Conservation (phyloP, 805 yeast species). For the Torulaspora delbrueckii region DNA sequence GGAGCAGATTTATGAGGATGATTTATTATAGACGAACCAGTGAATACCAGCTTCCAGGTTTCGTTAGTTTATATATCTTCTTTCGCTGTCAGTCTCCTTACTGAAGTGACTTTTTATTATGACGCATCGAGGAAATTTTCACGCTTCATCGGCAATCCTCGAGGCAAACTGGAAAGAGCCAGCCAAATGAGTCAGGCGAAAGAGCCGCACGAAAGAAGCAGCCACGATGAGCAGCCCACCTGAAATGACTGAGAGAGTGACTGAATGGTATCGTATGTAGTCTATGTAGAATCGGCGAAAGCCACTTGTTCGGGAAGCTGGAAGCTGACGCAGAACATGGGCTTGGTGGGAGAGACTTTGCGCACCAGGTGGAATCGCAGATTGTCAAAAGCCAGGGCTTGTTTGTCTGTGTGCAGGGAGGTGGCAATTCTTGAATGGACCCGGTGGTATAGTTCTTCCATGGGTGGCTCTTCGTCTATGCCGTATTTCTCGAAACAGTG, state of each 20-base stretch:
- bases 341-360: conserved; percentile 93
- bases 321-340: conserved; percentile 89
- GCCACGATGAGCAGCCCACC: not conserved
- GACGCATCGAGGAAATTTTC: conserved; percentile 9
- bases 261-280: not conserved
- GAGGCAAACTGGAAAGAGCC: not conserved
- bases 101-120: not conserved
- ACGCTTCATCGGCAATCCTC: not conserved
- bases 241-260: not conserved
- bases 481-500: conserved; percentile 90
- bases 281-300: not conserved
- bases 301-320: conserved; percentile 57
- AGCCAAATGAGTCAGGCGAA: conserved; percentile 5
- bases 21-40: not conserved
- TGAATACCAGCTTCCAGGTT: not conserved
- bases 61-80: not conserved
- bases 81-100: not conserved
- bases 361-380: conserved; percentile 78
- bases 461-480: conserved; percentile 67
- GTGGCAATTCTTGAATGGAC: conserved; percentile 51
- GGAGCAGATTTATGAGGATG: not conserved
- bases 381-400: conserved; percentile 43
- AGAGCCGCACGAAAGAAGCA: not conserved
- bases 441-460: conserved; percentile 62
- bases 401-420: conserved; percentile 43